Base-by-base conservation (phyloP, 192 early-diverging fungal genomes). In the Coemansia sp. region DNA sequence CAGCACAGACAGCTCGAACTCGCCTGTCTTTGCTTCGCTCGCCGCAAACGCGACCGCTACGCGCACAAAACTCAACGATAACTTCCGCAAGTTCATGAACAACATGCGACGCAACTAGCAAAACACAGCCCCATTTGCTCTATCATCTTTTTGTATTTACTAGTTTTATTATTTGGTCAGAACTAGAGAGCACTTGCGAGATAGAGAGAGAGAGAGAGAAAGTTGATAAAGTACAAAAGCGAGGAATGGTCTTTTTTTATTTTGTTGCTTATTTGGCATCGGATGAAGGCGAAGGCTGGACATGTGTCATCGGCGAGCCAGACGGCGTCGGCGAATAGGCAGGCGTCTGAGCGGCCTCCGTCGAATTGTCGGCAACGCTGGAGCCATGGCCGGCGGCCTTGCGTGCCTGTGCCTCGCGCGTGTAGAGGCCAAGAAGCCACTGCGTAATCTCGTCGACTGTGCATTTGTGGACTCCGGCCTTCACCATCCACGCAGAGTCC, bases 61-160 rank as follows among this genome's bases (percentile, higher is more conserved):
- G 25, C 66, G 74, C 25, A 57, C 74, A 2, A 68, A 66, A 55
- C 49, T 83, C 43, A 83, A 83, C 65, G 72, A 83, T 32, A 83
- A 83, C 63, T 66, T 83, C 36, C 82, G 82, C 48, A 70, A 71
- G 62, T 71, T 83, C 23, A 73, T 83, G 70, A 76, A 69, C 73
- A 75, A 71, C 64, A 81, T 81, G 76, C 71, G 76, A 3, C 63
- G 71, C 7, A 62, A 56, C 42, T 73, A 46, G 25, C 15, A 13
- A 22, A 53, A 53, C 20, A 53, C 23, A 53, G 7, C 0, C 1
- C 0, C 1, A 29, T 29, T 29, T 29, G 29, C 29, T 29, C 29
- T 29, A 29, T 29, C 38, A 40, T 40, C 5, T 40, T 40, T 40
- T 11, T 38, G 4, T 4, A 7, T 38, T 38, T 38, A 38, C n/a